A percentile compares a stretch with the other conserved stretches of the same genome.
Evolutionary conservation across 768 basidiomycete genomes (phyloP).

Genomic region (Trametes coccinea): DNA sequence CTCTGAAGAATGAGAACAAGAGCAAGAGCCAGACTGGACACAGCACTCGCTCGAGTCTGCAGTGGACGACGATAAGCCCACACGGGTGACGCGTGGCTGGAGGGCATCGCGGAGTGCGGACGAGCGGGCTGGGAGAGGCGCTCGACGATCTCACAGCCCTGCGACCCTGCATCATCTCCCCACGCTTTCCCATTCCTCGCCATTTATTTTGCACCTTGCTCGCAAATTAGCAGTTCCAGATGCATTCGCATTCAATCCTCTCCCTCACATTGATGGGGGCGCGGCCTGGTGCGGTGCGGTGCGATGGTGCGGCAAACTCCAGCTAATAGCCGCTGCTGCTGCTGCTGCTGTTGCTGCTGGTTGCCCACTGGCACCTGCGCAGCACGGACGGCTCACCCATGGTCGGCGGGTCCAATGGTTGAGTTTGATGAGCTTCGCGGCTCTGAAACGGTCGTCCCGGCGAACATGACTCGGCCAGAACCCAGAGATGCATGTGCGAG

Average conservation of each 20-base stretch:
- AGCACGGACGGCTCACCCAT: not conserved
- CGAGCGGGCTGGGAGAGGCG: conserved; percentile 5
- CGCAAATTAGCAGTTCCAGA: not conserved
- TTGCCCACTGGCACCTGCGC: not conserved
- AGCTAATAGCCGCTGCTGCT: not conserved
- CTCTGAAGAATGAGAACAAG: too few species aligned
- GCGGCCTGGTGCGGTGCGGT: not conserved
- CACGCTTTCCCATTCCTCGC: conserved; percentile 1
- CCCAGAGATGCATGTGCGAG: not conserved
- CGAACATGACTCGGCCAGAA: not conserved
- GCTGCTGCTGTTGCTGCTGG: too few species aligned
- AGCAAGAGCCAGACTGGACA: not conserved
- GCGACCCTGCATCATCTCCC: conserved; percentile 20
- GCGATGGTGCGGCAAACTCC: conserved; percentile 1
- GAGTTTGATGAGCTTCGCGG: conserved; percentile 23
- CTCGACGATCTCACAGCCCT: conserved; percentile 11
- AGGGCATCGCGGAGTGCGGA: conserved; percentile 21
- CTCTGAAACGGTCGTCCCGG: conserved; percentile 13
- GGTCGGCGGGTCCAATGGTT: conserved; percentile 14
- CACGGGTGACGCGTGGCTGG: conserved; percentile 1
- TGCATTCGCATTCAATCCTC: not conserved
- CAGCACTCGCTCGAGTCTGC: conserved; percentile 1
- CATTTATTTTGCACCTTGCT: not conserved
- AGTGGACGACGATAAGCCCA: conserved; percentile 1
- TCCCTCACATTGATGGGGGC: not conserved